Evolutionary conservation across 2,329 filamentous ascomycete species (phyloP).

Genomic region (Penicillium sp.): DNA sequence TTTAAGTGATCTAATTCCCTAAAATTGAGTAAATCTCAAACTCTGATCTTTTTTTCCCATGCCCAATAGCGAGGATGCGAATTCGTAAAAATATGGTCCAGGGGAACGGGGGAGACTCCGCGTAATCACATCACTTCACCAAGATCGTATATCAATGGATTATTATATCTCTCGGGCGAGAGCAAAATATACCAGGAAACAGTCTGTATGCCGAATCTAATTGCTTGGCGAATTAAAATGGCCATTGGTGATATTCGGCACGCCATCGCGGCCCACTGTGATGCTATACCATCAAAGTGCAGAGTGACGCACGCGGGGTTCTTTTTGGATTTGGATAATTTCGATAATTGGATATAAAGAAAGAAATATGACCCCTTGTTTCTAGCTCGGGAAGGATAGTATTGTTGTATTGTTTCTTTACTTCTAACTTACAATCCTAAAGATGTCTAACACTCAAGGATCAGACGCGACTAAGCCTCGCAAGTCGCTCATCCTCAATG

Average conservation of each 20-base stretch:
- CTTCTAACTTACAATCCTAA: neutral
- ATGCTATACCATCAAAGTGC: slow-evolving; percentile 24
- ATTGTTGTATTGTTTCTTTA: neutral
- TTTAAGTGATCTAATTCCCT: neutral
- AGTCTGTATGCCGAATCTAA: neutral
- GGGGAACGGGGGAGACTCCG: neutral
- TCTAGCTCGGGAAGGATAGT: neutral
- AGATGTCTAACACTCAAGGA: neutral
- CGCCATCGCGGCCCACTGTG: slow-evolving; percentile 38
- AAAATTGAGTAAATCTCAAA: neutral
- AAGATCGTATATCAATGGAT: neutral
- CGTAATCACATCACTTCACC: neutral
- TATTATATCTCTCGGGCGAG: neutral
- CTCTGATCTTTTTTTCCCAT: neutral
- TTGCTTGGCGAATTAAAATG: slow-evolving; percentile 5
- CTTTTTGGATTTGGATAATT: neutral
- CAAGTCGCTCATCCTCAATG: slow-evolving; percentile 52
- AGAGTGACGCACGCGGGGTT: slow-evolving; percentile 13
- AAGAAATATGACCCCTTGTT: neutral
- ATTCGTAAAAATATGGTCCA: neutral
- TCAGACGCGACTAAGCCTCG: slow-evolving; percentile 28
- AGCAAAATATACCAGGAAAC: neutral
- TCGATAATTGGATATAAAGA: neutral
- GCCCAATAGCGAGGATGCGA: neutral
- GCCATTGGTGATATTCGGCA: slow-evolving; percentile 9